These are phyloP conservation scores for Mycena venus DNA, from an alignment of 768 basidiomycete species.

Conservation along the genomic window DNA sequence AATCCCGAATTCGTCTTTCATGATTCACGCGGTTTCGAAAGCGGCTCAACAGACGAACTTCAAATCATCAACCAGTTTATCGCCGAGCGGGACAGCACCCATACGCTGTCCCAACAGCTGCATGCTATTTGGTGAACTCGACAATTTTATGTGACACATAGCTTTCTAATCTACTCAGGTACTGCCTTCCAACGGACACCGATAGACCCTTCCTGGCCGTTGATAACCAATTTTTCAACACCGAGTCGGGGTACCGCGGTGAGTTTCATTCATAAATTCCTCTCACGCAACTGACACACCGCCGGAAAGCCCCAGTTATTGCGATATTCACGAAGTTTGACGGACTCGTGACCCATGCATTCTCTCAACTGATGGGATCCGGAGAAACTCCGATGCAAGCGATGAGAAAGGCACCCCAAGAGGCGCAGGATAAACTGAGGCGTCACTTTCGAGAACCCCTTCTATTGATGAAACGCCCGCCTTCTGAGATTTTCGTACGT, in stretches of 20 bases:
- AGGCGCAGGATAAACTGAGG: too few relatives aligned
- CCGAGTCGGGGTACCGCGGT: too few relatives aligned
- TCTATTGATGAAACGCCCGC: too few relatives aligned
- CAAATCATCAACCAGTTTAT: neutral
- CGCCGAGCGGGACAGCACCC: neutral
- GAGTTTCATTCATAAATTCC: neutral
- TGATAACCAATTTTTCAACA: neutral
- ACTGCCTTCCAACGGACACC: neutral
- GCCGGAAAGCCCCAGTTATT: too few relatives aligned
- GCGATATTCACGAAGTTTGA: neutral
- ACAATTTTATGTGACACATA: too few relatives aligned
- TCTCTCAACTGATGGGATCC: neutral
- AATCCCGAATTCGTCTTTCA: neutral
- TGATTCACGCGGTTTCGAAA: neutral
- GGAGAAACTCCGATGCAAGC: too few relatives aligned
- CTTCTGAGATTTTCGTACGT: too few relatives aligned
- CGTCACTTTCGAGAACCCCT: too few relatives aligned
- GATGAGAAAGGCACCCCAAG: too few relatives aligned
- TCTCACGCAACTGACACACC: too few relatives aligned
- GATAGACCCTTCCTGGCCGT: neutral
- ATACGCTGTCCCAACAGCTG: neutral
- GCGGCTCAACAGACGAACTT: neutral
- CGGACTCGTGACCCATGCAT: neutral
- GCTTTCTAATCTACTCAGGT: neutral
- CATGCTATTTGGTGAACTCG: conserved; percentile 1